A percentile compares a stretch with the other conserved stretches of the same genome.
phyloP scores from a whole-genome alignment of 768 basidiomycete genomes.

The Termitomyces heimii region DNA sequence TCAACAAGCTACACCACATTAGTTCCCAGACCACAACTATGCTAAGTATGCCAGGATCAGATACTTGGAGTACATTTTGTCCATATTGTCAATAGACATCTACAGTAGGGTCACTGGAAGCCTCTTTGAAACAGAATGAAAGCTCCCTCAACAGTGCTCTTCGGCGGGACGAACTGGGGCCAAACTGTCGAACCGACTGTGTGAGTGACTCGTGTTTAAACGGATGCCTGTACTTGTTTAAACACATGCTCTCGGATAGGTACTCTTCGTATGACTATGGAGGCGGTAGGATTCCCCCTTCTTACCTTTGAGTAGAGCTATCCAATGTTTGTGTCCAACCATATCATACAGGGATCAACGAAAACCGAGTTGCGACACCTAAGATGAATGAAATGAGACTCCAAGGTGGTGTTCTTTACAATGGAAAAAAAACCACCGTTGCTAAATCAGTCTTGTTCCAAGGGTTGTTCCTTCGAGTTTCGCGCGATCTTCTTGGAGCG shows the following conservation, averaged over 20 bases:
- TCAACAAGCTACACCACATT: neutral
- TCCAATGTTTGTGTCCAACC: neutral
- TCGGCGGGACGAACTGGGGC: conserved; percentile 64
- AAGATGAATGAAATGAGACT: conserved; percentile 51
- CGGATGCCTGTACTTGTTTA: neutral
- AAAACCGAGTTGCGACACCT: conserved; percentile 39
- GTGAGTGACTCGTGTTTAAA: conserved; percentile 15
- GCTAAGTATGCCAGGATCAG: conserved; percentile 30
- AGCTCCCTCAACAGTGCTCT: conserved; percentile 34
- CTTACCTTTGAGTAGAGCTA: neutral
- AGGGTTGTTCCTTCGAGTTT: conserved; percentile 50
- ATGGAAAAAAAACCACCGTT: neutral
- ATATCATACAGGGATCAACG: conserved; percentile 36
- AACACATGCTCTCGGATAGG: neutral
- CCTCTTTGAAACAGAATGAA: neutral
- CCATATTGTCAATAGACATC: conserved; percentile 26
- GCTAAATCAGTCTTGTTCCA: neutral
- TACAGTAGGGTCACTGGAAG: conserved; percentile 32
- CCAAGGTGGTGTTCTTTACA: conserved; percentile 29
- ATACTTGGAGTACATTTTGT: neutral
- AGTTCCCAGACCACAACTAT: conserved; percentile 46
- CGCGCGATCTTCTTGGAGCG: conserved; percentile 38
- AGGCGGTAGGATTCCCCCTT: conserved; percentile 24
- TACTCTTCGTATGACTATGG: conserved; percentile 61
- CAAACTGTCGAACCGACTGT: conserved; percentile 50